Conservation (phyloP, 2,329 filamentous ascomycete species). For the Cladosporium sp. region DNA sequence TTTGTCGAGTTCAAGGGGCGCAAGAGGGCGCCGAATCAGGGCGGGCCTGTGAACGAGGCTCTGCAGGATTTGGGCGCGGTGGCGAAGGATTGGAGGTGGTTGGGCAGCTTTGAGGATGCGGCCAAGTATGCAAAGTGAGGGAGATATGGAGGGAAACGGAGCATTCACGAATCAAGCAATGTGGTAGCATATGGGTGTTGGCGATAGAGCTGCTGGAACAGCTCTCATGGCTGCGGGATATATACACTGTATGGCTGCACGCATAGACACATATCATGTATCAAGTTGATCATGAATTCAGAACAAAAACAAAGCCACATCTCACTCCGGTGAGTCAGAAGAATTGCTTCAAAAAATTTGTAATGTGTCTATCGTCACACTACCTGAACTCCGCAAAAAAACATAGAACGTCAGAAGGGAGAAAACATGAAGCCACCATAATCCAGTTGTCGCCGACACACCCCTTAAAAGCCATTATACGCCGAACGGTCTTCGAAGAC, state of each 20-base stretch:
- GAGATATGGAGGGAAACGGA: background rate
- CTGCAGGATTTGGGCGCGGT: slow-evolving; percentile 60
- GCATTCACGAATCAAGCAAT: background rate
- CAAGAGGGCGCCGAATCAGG: slow-evolving; percentile 50
- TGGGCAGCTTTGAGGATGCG: slow-evolving; percentile 38
- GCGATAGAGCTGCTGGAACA: background rate
- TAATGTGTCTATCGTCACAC: slow-evolving; percentile 3
- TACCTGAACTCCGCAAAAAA: slow-evolving; percentile 6
- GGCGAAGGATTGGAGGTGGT: slow-evolving; percentile 64
- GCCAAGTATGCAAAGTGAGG: slow-evolving; percentile 6
- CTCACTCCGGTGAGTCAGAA: background rate
- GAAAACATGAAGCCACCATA: slow-evolving; percentile 19
- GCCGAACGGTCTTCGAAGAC: slow-evolving; percentile 9
- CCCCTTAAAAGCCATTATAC: slow-evolving; percentile 15
- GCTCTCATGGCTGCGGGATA: background rate
- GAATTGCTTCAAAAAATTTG: background rate
- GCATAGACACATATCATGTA: background rate
- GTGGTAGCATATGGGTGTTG: background rate
- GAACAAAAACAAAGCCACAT: background rate
- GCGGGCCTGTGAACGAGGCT: slow-evolving; percentile 60
- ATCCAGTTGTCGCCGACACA: slow-evolving; percentile 22
- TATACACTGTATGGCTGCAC: background rate
- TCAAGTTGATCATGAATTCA: background rate
- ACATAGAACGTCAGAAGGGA: slow-evolving; percentile 2
- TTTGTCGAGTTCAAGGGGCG: slow-evolving; percentile 85